phyloP scores from a whole-genome alignment of 2,329 filamentous ascomycete species.

The Rhynchosporium secalis region DNA sequence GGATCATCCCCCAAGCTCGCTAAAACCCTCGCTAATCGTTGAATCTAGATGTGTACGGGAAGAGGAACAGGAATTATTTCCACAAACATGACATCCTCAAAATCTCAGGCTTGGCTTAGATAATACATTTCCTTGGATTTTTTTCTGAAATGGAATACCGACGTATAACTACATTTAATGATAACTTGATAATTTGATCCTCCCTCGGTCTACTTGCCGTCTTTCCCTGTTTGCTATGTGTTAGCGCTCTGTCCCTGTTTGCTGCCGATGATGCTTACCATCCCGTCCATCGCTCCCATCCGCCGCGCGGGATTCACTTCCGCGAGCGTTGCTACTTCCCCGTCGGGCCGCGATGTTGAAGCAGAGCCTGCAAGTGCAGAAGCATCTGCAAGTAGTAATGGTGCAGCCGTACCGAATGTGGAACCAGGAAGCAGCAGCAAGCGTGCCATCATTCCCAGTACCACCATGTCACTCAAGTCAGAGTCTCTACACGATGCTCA shows the following conservation, averaged over 20 bases:
- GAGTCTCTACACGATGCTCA: neutral
- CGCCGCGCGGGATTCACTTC: neutral
- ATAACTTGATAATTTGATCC: neutral
- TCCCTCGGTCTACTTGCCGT: neutral
- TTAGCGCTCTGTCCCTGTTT: neutral
- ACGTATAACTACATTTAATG: neutral
- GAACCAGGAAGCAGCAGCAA: neutral
- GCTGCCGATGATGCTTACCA: neutral
- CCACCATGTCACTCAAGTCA: neutral
- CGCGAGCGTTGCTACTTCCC: neutral
- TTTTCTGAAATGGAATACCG: neutral
- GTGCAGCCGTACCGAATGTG: neutral
- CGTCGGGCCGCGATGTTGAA: neutral
- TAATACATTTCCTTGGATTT: neutral
- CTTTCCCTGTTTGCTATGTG: neutral
- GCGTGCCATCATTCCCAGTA: neutral
- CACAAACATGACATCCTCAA: constrained; percentile 69
- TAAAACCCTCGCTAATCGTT: constrained; percentile 14
- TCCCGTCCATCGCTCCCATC: neutral
- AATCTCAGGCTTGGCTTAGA: constrained; percentile 15
- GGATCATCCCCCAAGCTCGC: neutral
- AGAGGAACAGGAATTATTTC: constrained; percentile 73
- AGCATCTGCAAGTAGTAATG: neutral
- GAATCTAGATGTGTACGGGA: constrained; percentile 70
- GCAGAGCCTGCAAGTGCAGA: neutral